Base-by-base conservation (phyloP, 106 monocot species). In the Dactylorhiza incarnata region DNA sequence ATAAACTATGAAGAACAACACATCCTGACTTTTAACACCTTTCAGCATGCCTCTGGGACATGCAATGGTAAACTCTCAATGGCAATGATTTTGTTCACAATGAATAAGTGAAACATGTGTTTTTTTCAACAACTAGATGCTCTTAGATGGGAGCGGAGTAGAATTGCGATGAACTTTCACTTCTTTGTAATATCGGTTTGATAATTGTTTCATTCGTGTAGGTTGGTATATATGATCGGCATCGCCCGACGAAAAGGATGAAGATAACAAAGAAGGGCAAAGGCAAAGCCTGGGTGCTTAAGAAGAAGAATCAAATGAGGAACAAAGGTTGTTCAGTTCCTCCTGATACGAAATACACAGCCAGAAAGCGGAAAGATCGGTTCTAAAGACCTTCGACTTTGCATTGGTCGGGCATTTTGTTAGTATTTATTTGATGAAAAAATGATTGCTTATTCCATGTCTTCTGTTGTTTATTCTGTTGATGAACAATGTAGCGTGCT, bases 291-390 rank as follows among this genome's bases (percentile, higher is more conserved):
- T 97, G 96, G 96, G 81, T 97, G 3, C 70, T 93, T 61, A 91
- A 83, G 73, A 97, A 97, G 72, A 97, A 97, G 69, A 89, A 97
- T 24, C 93, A 97, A 53, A 91, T 84, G 96, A 80, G 93, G 75
- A 89, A 73, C 58, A 90, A 80, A 74, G 93, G 91, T 12, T 75
- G 84, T 19, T 74, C 72, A 45, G 87, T 97, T 7, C 93, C 91
- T 68, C 85, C 77, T 2, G 96, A 97, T 53, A 87, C 93, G 2
- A 97, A 89, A 52, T 93, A 93, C 84, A 96, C 93, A 0, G 93
- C 80, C 11, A 79, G 93, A n/a, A 97, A 97, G 76, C 75, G 91
- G 16, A 97, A 97, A 81, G 48, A 71, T 49, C 78, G 77, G 11
- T 97, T 96, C 79, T 95, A 67, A 84, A 37, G 37, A 37, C 37